Evolutionary conservation across 1,139 yeast genomes (phyloP), one percentile per base, ranked within the genome.

Genomic region (Debaryomyces subglobosus): DNA sequence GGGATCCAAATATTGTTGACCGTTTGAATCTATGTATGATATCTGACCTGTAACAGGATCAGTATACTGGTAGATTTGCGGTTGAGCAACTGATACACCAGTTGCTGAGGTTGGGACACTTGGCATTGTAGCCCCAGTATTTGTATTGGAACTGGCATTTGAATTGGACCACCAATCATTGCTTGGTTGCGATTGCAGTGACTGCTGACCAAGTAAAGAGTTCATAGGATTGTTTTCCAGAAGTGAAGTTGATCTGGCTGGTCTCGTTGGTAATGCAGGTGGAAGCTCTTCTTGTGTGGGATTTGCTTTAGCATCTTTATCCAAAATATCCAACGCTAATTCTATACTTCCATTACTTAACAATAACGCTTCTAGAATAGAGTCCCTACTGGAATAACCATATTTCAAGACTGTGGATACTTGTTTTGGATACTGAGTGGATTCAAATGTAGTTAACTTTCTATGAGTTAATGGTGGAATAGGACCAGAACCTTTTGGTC

Each of bases 41-140:
- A 82, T 64, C 48, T 76, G 77, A 20, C 88, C 88, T 0, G 86
- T 82, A 12, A 74, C 63, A 5, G 87, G 87, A 55, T 84, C 88
- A 8, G 85, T 74, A 58, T 81, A 84, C 58, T 83, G 88, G 56
- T 78, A 84, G 37, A 80, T 75, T 49, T 73, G 78, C 3, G 78
- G 77, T 44, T 59, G 68, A 9, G 52, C 57, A 12, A 46, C 40
- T 10, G 48, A 47, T 2, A 54, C 56, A 18, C 43, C 46, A 27
- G 39, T 29, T 41, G 58, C 51, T 24, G 63, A 60, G 12, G 63
- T 45, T 13, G 62, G 52, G 5, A 63, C 51, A 37, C 61, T 48
- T 23, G 60, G 46, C 12, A 52, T 42, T 49, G 50, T 48, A 54
- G 37, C 49, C 45, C 51, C 52, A 44, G 56, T 39, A 46, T 57